These are phyloP conservation scores for Starmerella floricola DNA, from an alignment of 805 yeast species.

Conservation along the genomic window DNA sequence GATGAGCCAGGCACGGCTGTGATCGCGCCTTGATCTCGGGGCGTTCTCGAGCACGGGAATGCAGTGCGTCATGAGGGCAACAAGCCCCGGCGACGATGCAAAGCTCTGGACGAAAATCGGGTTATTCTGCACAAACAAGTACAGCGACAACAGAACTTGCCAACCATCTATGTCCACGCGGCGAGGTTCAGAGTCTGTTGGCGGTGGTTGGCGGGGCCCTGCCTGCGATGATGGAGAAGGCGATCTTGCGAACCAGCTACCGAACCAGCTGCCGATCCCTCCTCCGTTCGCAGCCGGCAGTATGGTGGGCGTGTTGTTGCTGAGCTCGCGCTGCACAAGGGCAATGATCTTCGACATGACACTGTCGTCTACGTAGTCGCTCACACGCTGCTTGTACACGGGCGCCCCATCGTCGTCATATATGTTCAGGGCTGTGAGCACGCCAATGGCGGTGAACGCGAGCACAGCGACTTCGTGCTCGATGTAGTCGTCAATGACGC, in stretches of 20 bases:
- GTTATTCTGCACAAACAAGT: conserved; percentile 31
- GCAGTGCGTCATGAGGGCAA: conserved; percentile 25
- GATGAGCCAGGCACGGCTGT: conserved; percentile 26
- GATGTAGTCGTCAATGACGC: conserved; percentile 25
- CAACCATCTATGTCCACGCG: not conserved
- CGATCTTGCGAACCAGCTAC: conserved; percentile 4
- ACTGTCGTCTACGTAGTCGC: conserved; percentile 32
- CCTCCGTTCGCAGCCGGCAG: not conserved
- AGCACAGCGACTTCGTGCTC: conserved; percentile 24
- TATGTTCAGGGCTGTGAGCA: conserved; percentile 30
- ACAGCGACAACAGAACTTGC: conserved; percentile 23
- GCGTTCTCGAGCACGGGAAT: conserved; percentile 27
- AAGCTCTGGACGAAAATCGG: conserved; percentile 27
- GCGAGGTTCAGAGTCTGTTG: no score
- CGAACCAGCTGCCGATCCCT: not conserved
- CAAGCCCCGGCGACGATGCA: conserved; percentile 23
- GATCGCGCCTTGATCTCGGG: conserved; percentile 19
- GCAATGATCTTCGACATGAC: conserved; percentile 27
- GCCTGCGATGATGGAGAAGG: no score
- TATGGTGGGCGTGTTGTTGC: not conserved
- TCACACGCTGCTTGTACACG: conserved; percentile 29
- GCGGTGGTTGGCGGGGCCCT: no score
- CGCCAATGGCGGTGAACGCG: conserved; percentile 30
- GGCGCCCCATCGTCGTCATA: conserved; percentile 27
- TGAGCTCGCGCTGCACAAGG: conserved; percentile 23